Evolutionary conservation across 208 protist species (phyloP), one percentile per base, ranked within the genome.

Genomic region (Crithidia fasciculata): DNA sequence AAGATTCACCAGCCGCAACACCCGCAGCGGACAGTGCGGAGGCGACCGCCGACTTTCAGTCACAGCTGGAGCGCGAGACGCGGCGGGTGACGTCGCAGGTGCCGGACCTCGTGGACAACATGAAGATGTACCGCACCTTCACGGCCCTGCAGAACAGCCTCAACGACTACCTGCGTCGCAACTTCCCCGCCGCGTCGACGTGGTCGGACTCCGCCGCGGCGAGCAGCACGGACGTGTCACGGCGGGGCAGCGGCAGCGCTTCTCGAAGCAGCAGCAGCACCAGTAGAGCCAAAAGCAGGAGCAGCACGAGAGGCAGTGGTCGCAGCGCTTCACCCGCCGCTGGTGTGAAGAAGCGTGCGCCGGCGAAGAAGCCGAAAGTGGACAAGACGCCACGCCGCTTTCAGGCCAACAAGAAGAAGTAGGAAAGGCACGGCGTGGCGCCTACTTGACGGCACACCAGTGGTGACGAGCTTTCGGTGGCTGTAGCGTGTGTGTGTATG

Each of bases 71-170:
- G 8, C 63, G 58, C 10, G 92, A 91, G 55, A 65, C 74, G 19
- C 72, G 84, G 39, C 80, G 85, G 13, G 84, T 84, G 4, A 66
- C 69, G 19, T 68, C 78, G 37, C 78, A 81, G 59, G 88, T 93
- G 60, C 86, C 87, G 0, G 90, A 95, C 55, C 60, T 96, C 50
- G 64, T 87, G 10, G 70, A 78, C 7, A 69, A 76, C 40, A 68
- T 80, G 53, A 81, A 80, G 63, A 86, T 49, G n/a, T 88, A 90
- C 68, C 84, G 84, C 64, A 96, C 84, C 54, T 96, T 96, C 69
- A 93, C 90, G 7, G 86, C 92, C 9, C 72, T 96, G 65, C 92
- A 96, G 75, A 93, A 92, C 73, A 87, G 77, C 62, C 73, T 96
- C 36, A 78, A 85, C 55, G 92, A 95, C 69, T 95, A 89, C 57